Conservation (phyloP, 202 grass and related monocot genomes). For the Schoenoplectus triqueter region DNA sequence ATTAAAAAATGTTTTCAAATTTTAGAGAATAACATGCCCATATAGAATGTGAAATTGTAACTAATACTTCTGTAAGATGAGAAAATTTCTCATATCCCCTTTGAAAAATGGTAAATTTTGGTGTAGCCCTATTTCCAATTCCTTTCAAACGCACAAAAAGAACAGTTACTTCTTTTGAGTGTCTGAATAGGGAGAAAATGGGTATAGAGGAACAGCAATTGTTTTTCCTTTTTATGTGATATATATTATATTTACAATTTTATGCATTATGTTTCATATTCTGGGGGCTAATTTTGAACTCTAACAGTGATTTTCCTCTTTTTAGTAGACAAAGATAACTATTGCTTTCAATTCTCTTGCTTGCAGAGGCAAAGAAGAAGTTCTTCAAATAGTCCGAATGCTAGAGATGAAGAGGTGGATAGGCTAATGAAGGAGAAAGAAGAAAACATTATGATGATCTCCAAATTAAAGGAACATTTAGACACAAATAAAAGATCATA, state of each 20-base stretch:
- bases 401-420: conserved; percentile 35
- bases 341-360: conserved; percentile 23
- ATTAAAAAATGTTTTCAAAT: conserved; percentile 47
- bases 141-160: background rate
- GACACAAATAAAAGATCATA: conserved; percentile 56
- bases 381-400: conserved; percentile 28
- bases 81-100: conserved; percentile 26
- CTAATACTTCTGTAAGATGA: background rate
- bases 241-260: background rate
- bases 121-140: background rate
- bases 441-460: conserved; percentile 50
- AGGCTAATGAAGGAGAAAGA: conserved; percentile 47
- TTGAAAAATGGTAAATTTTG: conserved; percentile 46
- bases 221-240: background rate
- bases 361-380: conserved; percentile 38
- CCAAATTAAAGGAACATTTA: conserved; percentile 61
- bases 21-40: conserved; percentile 23
- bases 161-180: background rate
- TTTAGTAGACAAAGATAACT: conserved; percentile 31
- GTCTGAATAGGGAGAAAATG: background rate
- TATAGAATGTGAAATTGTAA: conserved; percentile 32
- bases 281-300: conserved; percentile 35
- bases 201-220: background rate
- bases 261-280: conserved; percentile 36
- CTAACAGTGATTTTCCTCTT: conserved; percentile 30